Evolutionary conservation across 2,329 filamentous ascomycete genomes (phyloP).

Genomic region (Zarea fungicola): DNA sequence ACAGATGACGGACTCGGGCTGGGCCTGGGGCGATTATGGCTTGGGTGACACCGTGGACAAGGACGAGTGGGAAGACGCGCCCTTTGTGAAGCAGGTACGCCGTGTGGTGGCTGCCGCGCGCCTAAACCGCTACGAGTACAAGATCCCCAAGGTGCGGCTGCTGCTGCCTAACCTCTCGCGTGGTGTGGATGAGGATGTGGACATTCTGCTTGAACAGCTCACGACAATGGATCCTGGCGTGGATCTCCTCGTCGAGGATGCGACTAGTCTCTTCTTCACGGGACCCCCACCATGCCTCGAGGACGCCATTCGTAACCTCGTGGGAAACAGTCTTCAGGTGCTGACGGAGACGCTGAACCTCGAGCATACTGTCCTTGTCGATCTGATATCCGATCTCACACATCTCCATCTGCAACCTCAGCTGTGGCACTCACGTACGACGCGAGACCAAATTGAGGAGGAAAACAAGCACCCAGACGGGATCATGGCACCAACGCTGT

Average conservation of each 20-base stretch:
- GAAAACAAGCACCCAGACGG: slow-evolving; percentile 25
- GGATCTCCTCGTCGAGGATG: slow-evolving; percentile 29
- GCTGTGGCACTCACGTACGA: slow-evolving; percentile 29
- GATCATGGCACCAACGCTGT: slow-evolving; percentile 30
- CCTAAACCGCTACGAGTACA: slow-evolving; percentile 32
- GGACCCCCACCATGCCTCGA: slow-evolving; percentile 3
- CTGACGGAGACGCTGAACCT: slow-evolving; percentile 35
- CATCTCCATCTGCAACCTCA: slow-evolving; percentile 28
- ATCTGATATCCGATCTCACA: slow-evolving; percentile 36
- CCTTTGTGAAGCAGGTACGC: slow-evolving; percentile 27
- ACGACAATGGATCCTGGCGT: slow-evolving; percentile 26
- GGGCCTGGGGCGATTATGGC: slow-evolving; percentile 35
- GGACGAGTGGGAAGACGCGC: slow-evolving; percentile 31
- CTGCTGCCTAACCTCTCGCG: slow-evolving; percentile 29
- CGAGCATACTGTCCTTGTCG: slow-evolving; percentile 37
- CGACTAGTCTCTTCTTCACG: slow-evolving; percentile 21
- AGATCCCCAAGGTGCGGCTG: slow-evolving; percentile 30
- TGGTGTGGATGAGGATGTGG: slow-evolving; percentile 23
- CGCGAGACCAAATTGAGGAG: slow-evolving; percentile 30
- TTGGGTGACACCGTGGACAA: slow-evolving; percentile 25
- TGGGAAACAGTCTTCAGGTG: slow-evolving; percentile 22
- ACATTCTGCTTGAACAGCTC: slow-evolving; percentile 28
- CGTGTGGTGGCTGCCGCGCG: slow-evolving; percentile 32
- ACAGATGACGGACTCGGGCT: slow-evolving; percentile 37
- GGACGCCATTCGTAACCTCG: slow-evolving; percentile 25